A percentile compares a stretch with the other conserved stretches of the same genome.
Conservation (phyloP, 176 grass and related monocot genomes). For the Stipa capillata region DNA sequence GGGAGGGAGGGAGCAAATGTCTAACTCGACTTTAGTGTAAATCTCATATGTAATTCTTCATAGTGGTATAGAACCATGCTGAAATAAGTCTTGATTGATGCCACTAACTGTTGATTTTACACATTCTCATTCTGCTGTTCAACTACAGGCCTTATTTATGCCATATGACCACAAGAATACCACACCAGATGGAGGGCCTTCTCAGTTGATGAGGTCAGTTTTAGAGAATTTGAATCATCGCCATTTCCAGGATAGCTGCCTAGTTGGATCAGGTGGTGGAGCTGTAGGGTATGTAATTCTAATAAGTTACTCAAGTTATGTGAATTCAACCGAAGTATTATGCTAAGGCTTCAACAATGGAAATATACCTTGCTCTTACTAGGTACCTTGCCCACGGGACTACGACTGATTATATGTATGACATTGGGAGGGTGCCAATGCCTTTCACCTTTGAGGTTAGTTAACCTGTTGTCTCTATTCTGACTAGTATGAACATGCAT, state of each 20-base stretch:
- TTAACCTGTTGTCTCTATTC: slow-evolving; percentile 1
- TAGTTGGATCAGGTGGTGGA: slow-evolving; percentile 88
- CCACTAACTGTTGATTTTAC: neutral
- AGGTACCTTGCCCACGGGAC: slow-evolving; percentile 99
- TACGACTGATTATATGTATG: slow-evolving; percentile 95
- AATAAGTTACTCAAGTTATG: neutral
- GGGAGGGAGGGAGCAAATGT: neutral
- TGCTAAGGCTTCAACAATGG: neutral
- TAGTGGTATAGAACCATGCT: neutral
- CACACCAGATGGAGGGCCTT: slow-evolving; percentile 55
- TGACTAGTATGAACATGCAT: neutral
- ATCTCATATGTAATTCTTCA: neutral
- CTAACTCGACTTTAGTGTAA: neutral
- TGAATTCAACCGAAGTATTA: neutral
- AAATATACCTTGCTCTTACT: neutral
- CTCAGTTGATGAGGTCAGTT: slow-evolving; percentile 78
- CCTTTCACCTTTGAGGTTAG: slow-evolving; percentile 95
- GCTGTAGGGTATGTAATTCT: slow-evolving; percentile 73
- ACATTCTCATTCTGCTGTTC: neutral
- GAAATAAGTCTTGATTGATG: neutral
- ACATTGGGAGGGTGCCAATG: slow-evolving; percentile 84
- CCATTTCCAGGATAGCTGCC: slow-evolving; percentile 85
- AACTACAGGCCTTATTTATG: slow-evolving; percentile 88
- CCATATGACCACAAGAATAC: slow-evolving; percentile 99
- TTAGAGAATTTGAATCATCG: slow-evolving; percentile 73